Evolutionary conservation across 2,329 filamentous ascomycete genomes (phyloP).

Genomic region (Cladosporium sp.): DNA sequence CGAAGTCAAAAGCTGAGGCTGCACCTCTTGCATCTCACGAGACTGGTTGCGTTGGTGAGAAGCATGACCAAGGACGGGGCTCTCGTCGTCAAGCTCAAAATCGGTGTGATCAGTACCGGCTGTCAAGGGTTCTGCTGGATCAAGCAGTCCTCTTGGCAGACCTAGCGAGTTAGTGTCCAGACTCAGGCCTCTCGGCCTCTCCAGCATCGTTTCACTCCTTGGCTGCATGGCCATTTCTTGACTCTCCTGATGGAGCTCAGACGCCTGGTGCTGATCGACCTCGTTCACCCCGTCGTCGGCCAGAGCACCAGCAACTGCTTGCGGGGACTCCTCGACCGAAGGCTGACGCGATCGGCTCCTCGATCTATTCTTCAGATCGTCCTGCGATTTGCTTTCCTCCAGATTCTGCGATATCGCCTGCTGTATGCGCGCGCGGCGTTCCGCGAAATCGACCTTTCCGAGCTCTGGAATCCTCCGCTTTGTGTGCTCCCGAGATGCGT

Average conservation of each 20-base stretch:
- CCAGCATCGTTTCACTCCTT: background rate
- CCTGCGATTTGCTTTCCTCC: conserved; percentile 47
- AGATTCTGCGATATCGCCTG: conserved; percentile 82
- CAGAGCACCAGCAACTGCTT: conserved; percentile 27
- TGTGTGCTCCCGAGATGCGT: conserved; percentile 52
- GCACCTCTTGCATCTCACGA: background rate
- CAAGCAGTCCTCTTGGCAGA: conserved; percentile 10
- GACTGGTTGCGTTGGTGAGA: background rate
- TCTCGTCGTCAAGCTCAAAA: conserved; percentile 52
- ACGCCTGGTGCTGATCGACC: conserved; percentile 13
- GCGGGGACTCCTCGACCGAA: conserved; percentile 32
- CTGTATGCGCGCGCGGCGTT: conserved; percentile 73
- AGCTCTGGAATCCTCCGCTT: conserved; percentile 51
- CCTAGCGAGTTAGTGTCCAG: conserved; percentile 21
- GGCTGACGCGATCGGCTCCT: conserved; percentile 16
- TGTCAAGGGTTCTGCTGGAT: conserved; percentile 24
- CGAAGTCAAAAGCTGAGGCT: background rate
- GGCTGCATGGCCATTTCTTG: background rate
- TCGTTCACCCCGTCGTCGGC: background rate
- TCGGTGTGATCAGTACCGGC: conserved; percentile 35
- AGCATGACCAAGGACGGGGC: conserved; percentile 43
- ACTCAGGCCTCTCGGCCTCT: conserved; percentile 16
- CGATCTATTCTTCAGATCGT: conserved; percentile 14
- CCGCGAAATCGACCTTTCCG: conserved; percentile 77
- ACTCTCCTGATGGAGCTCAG: conserved; percentile 13